Conservation (phyloP, 2,329 filamentous ascomycete species). For the Hypoxylon sp. region DNA sequence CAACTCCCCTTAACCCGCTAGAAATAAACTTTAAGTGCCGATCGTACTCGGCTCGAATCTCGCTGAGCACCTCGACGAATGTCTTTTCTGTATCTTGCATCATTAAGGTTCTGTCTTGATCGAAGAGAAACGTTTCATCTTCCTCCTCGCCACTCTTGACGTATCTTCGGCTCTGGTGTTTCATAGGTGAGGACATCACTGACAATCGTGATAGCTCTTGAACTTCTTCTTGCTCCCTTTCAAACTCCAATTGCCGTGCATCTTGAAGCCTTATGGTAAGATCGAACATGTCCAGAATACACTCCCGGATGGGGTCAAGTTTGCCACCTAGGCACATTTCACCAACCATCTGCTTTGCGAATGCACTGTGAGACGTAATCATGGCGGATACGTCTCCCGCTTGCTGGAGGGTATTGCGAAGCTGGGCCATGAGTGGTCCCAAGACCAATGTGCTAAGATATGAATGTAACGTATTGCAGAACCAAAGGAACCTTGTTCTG, state of each 20-base stretch:
- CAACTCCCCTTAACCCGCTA: conserved; percentile 80
- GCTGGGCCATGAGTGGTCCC: conserved; percentile 68
- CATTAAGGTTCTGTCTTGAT: conserved; percentile 51
- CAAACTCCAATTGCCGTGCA: conserved; percentile 61
- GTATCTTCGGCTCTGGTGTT: conserved; percentile 46
- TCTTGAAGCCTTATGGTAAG: conserved; percentile 79
- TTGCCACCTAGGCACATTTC: conserved; percentile 79
- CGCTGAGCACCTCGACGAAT: conserved; percentile 67
- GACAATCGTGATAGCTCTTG: conserved; percentile 60
- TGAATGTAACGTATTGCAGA: conserved; percentile 79
- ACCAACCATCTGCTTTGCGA: conserved; percentile 73
- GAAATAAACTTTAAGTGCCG: conserved; percentile 77
- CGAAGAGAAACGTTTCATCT: conserved; percentile 52
- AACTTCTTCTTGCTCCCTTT: conserved; percentile 56
- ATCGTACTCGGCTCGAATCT: conserved; percentile 74
- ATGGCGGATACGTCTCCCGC: conserved; percentile 85
- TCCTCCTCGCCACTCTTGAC: conserved; percentile 52
- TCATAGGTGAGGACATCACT: conserved; percentile 55
- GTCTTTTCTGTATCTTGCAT: conserved; percentile 58
- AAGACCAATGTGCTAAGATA: conserved; percentile 84
- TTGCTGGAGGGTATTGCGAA: conserved; percentile 70
- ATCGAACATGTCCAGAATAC: conserved; percentile 82
- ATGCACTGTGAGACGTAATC: conserved; percentile 77
- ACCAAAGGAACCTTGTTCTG: conserved; percentile 81
- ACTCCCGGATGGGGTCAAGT: conserved; percentile 78